A percentile compares a stretch with the other conserved stretches of the same genome.
These are phyloP conservation scores for Phytophthora cactorum DNA, from an alignment of 352 stramenopile species.

Conservation along the genomic window DNA sequence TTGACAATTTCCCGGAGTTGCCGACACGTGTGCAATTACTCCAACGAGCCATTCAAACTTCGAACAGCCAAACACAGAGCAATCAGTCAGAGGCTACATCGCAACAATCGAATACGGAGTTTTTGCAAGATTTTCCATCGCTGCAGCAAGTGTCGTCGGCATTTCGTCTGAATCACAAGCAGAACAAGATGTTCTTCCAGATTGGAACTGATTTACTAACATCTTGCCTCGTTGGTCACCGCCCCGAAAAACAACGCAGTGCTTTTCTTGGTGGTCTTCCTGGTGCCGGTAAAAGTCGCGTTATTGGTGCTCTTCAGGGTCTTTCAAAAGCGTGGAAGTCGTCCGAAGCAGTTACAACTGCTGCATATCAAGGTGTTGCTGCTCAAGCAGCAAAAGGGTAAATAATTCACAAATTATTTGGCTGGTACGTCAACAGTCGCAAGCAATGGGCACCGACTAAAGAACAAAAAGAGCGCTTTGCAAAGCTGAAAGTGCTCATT, in stretches of 20 bases:
- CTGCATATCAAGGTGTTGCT: conserved; percentile 14
- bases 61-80: neutral
- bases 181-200: conserved; percentile 11
- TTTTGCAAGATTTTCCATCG: neutral
- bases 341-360: neutral
- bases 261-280: conserved; percentile 6
- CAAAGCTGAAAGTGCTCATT: conserved; percentile 6
- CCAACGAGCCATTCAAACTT: neutral
- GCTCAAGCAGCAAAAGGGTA: conserved; percentile 11
- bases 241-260: neutral
- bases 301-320: conserved; percentile 10
- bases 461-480: conserved; percentile 9
- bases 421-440: conserved; percentile 1
- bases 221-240: conserved; percentile 1
- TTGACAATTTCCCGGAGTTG: neutral
- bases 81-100: neutral
- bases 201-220: neutral
- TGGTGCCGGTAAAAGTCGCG: conserved; percentile 10
- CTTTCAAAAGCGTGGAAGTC: neutral
- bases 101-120: neutral
- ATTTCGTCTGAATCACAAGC: conserved; percentile 10
- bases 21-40: neutral
- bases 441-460: neutral
- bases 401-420: conserved; percentile 18
- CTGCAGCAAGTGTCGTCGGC: neutral